Percentiles rank a stretch among this genome's conserved stretches.
Conservation (phyloP, 306 rosid genomes). For the Vicia villosa region DNA sequence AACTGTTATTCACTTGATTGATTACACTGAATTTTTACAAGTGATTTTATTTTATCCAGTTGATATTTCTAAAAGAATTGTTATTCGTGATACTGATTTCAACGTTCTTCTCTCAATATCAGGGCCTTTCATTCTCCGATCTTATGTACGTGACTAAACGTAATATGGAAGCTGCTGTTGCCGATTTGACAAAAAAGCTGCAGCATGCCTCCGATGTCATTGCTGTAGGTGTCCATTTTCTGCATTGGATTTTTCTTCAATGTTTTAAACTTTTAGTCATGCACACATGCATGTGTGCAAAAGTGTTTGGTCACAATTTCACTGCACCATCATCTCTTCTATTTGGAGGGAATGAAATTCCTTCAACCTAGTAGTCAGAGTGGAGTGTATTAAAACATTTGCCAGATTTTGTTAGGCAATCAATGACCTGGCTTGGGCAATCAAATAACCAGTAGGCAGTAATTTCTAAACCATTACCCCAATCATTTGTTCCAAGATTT, state of each 20-base stretch:
- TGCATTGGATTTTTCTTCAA: slow-evolving; percentile 7
- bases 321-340: not conserved
- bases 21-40: slow-evolving; percentile 5
- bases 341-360: slow-evolving; percentile 1
- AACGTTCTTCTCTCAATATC: slow-evolving; percentile 28
- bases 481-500: too few relatives aligned
- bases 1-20: slow-evolving; percentile 9
- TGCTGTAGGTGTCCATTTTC: slow-evolving; percentile 63
- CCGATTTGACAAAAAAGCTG: slow-evolving; percentile 79
- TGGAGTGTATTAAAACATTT: too few relatives aligned
- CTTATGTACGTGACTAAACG: slow-evolving; percentile 95
- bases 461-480: too few relatives aligned
- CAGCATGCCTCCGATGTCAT: slow-evolving; percentile 82
- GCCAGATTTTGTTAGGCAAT: too few relatives aligned
- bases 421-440: too few relatives aligned
- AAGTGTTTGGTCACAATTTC: slow-evolving; percentile 2
- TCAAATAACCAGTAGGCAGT: too few relatives aligned
- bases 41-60: slow-evolving; percentile 26
- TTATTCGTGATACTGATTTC: slow-evolving; percentile 9
- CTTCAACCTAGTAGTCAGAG: not conserved
- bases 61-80: slow-evolving; percentile 12
- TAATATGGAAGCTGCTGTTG: slow-evolving; percentile 82
- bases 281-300: slow-evolving; percentile 3
- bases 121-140: slow-evolving; percentile 91
- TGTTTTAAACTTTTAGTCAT: slow-evolving; percentile 8